Conservation (phyloP, 2,329 filamentous ascomycete genomes). For the Venturia carpophila region DNA sequence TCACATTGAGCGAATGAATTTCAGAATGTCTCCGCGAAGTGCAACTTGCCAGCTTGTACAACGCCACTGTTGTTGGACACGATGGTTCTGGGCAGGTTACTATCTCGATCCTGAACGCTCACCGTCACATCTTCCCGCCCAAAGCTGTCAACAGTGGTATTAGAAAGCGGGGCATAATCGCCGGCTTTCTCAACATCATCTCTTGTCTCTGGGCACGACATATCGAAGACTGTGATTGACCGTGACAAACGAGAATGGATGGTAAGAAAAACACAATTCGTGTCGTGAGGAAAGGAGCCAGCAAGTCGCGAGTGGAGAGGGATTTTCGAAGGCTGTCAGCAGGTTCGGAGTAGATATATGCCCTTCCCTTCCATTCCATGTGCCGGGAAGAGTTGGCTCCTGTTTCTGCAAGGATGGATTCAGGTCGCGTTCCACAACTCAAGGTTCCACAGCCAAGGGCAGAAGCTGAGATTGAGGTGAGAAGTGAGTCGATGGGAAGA, state of each 20-base stretch:
- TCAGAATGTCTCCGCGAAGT: constrained; percentile 14
- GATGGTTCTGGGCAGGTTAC: constrained; percentile 55
- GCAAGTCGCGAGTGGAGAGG: not conserved
- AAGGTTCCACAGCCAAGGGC: not conserved
- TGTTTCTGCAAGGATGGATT: not conserved
- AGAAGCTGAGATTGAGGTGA: not conserved
- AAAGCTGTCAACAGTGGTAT: constrained; percentile 56
- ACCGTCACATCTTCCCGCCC: constrained; percentile 62
- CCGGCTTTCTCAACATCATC: constrained; percentile 41
- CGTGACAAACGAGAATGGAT: not conserved
- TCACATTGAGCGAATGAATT: not conserved
- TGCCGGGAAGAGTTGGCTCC: not conserved
- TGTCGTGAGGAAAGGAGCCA: not conserved
- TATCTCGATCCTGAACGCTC: constrained; percentile 62
- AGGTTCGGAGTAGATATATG: not conserved
- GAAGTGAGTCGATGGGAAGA: not conserved
- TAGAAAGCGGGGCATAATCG: constrained; percentile 48
- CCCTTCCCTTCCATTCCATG: no score
- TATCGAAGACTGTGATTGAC: not conserved
- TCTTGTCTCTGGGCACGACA: not conserved
- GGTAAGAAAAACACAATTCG: not conserved
- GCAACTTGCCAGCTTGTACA: constrained; percentile 49
- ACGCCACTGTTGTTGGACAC: constrained; percentile 56
- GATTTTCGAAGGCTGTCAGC: no score
- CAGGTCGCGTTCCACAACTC: not conserved